Conservation (phyloP, 2,329 filamentous ascomycete genomes). For the Hymenoscyphus albidus region DNA sequence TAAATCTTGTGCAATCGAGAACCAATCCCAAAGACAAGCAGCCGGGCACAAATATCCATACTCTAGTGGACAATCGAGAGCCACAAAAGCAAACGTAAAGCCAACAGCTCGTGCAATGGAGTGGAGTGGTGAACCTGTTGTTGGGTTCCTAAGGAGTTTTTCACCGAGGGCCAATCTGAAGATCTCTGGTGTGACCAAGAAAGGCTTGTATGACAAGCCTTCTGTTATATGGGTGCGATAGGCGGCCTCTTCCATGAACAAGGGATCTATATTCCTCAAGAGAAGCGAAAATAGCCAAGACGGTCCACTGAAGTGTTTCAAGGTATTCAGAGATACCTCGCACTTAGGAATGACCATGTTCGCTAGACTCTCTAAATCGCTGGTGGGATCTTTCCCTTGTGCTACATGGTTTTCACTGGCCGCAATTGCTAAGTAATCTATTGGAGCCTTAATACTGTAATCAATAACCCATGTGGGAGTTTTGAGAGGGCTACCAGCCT, state of each 20-base stretch:
- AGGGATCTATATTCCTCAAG: not conserved
- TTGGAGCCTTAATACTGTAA: not conserved
- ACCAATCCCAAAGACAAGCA: not conserved
- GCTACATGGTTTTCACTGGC: not conserved
- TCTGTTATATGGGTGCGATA: not conserved
- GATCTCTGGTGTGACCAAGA: not conserved
- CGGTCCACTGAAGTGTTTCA: not conserved
- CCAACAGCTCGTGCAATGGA: not conserved
- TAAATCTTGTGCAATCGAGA: not conserved
- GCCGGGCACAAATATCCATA: not conserved
- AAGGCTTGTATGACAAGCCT: not conserved
- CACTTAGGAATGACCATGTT: not conserved
- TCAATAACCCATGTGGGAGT: not conserved
- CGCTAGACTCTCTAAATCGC: not conserved
- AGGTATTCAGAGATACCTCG: not conserved
- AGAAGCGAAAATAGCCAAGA: not conserved
- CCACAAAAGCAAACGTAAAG: not conserved
- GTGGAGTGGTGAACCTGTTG: not conserved
- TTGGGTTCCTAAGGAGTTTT: no score
- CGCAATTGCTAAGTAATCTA: not conserved
- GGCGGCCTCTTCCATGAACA: not conserved
- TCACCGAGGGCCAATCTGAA: not conserved
- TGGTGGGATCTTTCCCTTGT: not conserved
- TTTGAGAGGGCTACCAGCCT: not conserved
- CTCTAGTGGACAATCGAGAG: not conserved